phyloP scores from a whole-genome alignment of 148 eudicot genomes.

The Rhododendron simsii region DNA sequence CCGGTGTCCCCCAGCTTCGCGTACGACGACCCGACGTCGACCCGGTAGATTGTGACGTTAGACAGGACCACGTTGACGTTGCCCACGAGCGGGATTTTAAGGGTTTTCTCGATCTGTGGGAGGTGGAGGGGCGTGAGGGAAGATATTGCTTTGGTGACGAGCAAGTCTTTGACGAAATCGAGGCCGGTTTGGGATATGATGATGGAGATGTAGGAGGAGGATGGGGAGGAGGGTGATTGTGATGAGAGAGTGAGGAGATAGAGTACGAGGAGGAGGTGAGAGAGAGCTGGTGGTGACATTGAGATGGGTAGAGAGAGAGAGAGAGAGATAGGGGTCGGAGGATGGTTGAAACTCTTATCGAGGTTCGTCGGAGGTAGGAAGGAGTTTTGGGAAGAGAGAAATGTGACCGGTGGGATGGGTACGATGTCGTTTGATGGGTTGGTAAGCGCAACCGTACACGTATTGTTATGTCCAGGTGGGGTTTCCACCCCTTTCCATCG shows the following conservation, averaged over 20 bases:
- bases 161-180: slow-evolving; percentile 61
- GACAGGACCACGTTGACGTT: slow-evolving; percentile 55
- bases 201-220: slow-evolving; percentile 54
- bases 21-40: slow-evolving; percentile 51
- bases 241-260: background rate
- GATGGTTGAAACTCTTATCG: background rate
- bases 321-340: background rate
- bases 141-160: slow-evolving; percentile 61
- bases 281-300: slow-evolving; percentile 2
- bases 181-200: slow-evolving; percentile 80
- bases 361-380: background rate
- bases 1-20: slow-evolving; percentile 51
- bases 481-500: too few species aligned
- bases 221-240: background rate
- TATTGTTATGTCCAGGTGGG: too few species aligned
- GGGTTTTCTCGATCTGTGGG: slow-evolving; percentile 43
- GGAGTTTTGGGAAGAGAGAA: background rate
- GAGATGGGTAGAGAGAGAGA: background rate
- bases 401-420: background rate
- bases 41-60: slow-evolving; percentile 43
- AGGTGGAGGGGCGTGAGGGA: slow-evolving; percentile 67
- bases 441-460: background rate
- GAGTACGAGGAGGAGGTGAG: background rate
- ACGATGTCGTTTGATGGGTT: background rate
- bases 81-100: slow-evolving; percentile 63